Evolutionary conservation across 306 rosid species (phyloP).

Genomic region (Erythrophleum fordii): DNA sequence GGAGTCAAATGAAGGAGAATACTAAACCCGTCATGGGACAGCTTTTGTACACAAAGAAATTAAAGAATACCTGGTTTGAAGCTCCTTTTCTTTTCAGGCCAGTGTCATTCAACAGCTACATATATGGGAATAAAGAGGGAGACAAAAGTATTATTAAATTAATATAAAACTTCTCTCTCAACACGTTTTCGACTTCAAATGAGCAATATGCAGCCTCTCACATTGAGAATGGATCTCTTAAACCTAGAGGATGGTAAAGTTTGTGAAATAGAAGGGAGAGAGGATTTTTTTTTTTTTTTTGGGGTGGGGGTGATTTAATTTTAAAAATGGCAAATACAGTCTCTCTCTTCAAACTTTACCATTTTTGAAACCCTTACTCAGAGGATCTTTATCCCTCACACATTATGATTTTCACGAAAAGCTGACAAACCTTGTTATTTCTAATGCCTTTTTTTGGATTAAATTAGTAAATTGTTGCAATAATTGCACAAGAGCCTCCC

Average conservation of each 20-base stretch:
- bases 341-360: too few relatives aligned
- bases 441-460: constrained; percentile 12
- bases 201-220: constrained; percentile 40
- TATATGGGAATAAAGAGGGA: constrained; percentile 36
- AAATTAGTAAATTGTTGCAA: constrained; percentile 31
- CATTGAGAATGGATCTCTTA: too few relatives aligned
- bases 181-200: constrained; percentile 49
- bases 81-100: constrained; percentile 60
- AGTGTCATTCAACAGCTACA: constrained; percentile 54
- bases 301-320: too few relatives aligned
- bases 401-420: constrained; percentile 45
- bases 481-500: constrained; percentile 40
- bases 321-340: too few relatives aligned
- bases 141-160: not conserved
- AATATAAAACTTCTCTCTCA: constrained; percentile 22
- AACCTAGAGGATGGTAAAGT: too few relatives aligned
- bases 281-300: too few relatives aligned
- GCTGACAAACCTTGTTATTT: constrained; percentile 39
- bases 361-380: too few relatives aligned
- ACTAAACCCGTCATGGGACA: not conserved
- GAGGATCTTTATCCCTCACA: too few relatives aligned
- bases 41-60: not conserved
- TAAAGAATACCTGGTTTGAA: constrained; percentile 46
- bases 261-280: too few relatives aligned
- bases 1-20: constrained; percentile 26